A percentile compares a stretch with the other conserved stretches of the same genome.
These are phyloP conservation scores for Ophiocordyceps camponoti-rufipedis DNA, from an alignment of 2,329 filamentous ascomycete genomes.

Conservation along the genomic window DNA sequence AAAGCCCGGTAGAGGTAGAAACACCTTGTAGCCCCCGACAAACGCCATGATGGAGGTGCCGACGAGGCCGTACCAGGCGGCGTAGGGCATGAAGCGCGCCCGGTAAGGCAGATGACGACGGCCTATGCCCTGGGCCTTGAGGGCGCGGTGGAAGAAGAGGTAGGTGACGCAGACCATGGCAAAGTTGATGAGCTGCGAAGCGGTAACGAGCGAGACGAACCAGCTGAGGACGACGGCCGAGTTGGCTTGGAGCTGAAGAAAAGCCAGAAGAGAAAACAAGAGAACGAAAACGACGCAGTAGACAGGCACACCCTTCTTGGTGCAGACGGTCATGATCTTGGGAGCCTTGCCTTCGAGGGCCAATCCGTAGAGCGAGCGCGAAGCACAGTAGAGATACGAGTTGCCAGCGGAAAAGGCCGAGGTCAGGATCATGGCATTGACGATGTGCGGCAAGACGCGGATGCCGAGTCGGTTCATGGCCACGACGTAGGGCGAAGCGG, in stretches of 20 bases:
- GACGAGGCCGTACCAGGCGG: constrained; percentile 46
- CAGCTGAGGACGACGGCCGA: constrained; percentile 51
- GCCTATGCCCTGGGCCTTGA: constrained; percentile 49
- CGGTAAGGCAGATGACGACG: constrained; percentile 53
- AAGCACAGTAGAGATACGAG: constrained; percentile 45
- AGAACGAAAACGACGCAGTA: constrained; percentile 53
- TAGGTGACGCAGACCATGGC: constrained; percentile 52
- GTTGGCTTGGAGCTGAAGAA: constrained; percentile 50
- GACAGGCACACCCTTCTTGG: constrained; percentile 48
- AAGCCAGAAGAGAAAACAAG: constrained; percentile 50
- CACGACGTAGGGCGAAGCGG: constrained; percentile 47
- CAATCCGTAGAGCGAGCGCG: constrained; percentile 48
- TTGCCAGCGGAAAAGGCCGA: constrained; percentile 52
- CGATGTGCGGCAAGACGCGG: constrained; percentile 45
- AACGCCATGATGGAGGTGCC: constrained; percentile 55
- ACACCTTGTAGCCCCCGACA: constrained; percentile 60
- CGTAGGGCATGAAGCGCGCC: constrained; percentile 50
- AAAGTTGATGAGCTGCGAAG: constrained; percentile 59
- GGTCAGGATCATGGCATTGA: constrained; percentile 55
- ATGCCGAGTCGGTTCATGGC: constrained; percentile 52
- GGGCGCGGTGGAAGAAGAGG: constrained; percentile 52
- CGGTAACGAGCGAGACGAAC: constrained; percentile 53
- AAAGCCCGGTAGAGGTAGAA: constrained; percentile 37
- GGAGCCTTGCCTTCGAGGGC: constrained; percentile 52
- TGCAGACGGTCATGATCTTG: constrained; percentile 40